These are phyloP conservation scores for Bromus sterilis DNA, from an alignment of 176 grass and related monocot species.

Conservation along the genomic window DNA sequence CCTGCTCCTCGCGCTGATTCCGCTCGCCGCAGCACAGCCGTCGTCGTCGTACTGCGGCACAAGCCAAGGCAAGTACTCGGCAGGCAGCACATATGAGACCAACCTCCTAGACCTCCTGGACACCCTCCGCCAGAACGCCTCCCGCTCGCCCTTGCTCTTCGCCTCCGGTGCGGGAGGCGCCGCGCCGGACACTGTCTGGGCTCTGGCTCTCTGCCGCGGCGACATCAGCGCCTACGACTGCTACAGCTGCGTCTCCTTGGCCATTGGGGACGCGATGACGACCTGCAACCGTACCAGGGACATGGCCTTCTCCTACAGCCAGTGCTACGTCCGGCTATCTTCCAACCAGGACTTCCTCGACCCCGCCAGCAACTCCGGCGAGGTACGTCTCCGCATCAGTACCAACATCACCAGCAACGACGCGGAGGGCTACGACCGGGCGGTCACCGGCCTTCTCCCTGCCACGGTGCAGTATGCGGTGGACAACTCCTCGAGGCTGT, in stretches of 20 bases:
- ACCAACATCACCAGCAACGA: not conserved
- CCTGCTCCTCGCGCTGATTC: not conserved
- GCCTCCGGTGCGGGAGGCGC: not conserved
- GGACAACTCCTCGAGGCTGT: not conserved
- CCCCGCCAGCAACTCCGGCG: conserved; percentile 1
- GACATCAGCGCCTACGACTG: no score
- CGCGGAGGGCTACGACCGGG: not conserved
- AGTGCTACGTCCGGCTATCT: no score
- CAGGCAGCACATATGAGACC: conserved; percentile 1
- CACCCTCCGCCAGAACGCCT: not conserved
- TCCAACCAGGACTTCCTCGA: not conserved
- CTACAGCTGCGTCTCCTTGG: no score
- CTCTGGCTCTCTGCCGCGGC: no score
- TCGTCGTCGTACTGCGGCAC: not conserved
- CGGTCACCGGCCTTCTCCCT: conserved; percentile 4
- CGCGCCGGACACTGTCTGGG: no score
- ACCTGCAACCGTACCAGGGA: no score
- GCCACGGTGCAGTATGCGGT: conserved; percentile 7
- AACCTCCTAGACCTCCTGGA: conserved; percentile 21
- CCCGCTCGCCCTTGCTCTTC: not conserved
- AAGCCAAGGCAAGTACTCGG: not conserved
- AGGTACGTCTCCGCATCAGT: not conserved
- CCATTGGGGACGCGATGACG: no score
- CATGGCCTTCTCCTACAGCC: no score
- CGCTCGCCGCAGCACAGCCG: not conserved